Base-by-base conservation (phyloP, 2,329 filamentous ascomycete genomes). In the Curvularia verruculosa region DNA sequence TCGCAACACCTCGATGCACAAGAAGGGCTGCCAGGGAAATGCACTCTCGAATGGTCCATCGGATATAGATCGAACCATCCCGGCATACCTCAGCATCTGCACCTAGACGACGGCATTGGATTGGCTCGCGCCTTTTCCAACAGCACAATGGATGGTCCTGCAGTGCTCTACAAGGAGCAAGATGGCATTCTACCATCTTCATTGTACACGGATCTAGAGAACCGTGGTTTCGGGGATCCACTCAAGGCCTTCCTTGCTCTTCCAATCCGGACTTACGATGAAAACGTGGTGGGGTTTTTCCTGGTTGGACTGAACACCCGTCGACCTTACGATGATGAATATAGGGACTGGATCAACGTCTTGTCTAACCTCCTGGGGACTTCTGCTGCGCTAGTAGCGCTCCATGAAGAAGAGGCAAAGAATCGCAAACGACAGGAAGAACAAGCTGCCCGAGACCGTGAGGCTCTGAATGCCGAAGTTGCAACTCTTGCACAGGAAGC, bases 261-360 rank as follows among this genome's bases (percentile, higher is more conserved):
- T 23, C 60, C 60, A 5, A 46, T 62, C 12, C 39, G 40, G 36
- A 55, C 51, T 12, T 58, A 51, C 31, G 51, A 58, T 7, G 28
- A 54, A 1, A 54, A 47, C 15, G 36, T 58, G 4, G 41, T 52
- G 8, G 58, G 51, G 3, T 58, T 54, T 26, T 47, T 60, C n/a
- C 44, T 60, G 2, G 15, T 58, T 1, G 55, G 62, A 5, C 31
- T 66, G 10, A 66, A 66, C 4, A 63, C 62, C 5, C 64, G 63
- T 12, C 39, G 62, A 5, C 64, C 64, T 8, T 66, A 61, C 18
- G 62, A 66, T 21, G 49, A 56, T 9, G 58, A 63, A n/a, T 66
- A 66, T 54, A 41, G 55, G 36, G 57, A 60, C 15, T 62, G 60
- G 60, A 62, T 62, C 28, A 46, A 53, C 12, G 59, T 56, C 8